A percentile compares a stretch with the other conserved stretches of the same genome.
These are phyloP conservation scores for Syzygium malaccense DNA, from an alignment of 441 rosid genomes.

Conservation along the genomic window DNA sequence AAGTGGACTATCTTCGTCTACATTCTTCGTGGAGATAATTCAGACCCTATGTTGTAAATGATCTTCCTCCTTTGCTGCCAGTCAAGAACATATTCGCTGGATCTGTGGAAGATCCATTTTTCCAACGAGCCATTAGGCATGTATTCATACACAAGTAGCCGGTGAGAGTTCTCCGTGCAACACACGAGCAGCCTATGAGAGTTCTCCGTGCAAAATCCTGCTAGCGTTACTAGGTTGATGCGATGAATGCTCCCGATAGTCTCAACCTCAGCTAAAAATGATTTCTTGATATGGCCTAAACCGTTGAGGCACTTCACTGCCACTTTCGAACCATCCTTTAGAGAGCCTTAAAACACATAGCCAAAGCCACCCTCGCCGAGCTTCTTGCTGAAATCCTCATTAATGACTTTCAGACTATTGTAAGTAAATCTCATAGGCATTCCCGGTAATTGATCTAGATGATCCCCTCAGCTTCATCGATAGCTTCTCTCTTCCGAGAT, in stretches of 20 bases:
- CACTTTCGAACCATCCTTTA: slow-evolving; percentile 6
- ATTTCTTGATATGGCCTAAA: slow-evolving; percentile 14
- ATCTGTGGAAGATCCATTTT: not conserved
- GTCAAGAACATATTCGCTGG: not conserved
- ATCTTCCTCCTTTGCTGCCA: not conserved
- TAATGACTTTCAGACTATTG: slow-evolving; percentile 5
- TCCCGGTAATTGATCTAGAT: not conserved
- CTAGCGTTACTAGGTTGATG: slow-evolving; percentile 15
- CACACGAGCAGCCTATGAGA: not conserved
- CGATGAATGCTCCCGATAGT: slow-evolving; percentile 14
- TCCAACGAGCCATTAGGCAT: slow-evolving; percentile 1
- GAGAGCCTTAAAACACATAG: slow-evolving; percentile 12
- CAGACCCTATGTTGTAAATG: not conserved
- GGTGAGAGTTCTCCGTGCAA: not conserved
- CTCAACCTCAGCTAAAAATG: slow-evolving; percentile 16
- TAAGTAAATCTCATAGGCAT: slow-evolving; percentile 14
- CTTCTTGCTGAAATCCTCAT: slow-evolving; percentile 10
- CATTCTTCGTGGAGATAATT: not conserved
- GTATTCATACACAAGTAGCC: slow-evolving; percentile 23
- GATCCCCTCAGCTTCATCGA: not conserved
- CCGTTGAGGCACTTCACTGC: slow-evolving; percentile 11
- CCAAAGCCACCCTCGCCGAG: slow-evolving; percentile 30
- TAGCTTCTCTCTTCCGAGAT: not conserved
- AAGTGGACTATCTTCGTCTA: not conserved
- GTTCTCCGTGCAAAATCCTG: slow-evolving; percentile 21